Percentiles rank a stretch among this genome's conserved stretches.
Evolutionary conservation across 208 protist genomes (phyloP).

Genomic region (Acanthamoeba polyphaga): DNA sequence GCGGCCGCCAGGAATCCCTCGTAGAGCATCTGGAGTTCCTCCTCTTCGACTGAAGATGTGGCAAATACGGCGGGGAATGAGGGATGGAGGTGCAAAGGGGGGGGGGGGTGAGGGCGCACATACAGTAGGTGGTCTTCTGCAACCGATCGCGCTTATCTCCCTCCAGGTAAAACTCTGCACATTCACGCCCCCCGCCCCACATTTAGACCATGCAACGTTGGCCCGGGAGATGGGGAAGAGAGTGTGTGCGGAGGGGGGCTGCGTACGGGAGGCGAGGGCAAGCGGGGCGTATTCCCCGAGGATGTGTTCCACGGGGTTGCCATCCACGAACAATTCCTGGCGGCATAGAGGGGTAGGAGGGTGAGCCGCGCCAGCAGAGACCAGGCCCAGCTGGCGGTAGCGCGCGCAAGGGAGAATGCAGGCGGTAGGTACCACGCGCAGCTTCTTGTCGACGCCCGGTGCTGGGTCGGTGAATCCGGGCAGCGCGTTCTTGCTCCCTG

Average conservation of each 20-base stretch:
- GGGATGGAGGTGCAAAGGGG: background rate
- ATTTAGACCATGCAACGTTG: too few species aligned
- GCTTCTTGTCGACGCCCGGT: background rate
- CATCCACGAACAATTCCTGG: background rate
- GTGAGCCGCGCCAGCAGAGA: background rate
- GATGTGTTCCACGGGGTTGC: background rate
- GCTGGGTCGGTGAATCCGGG: background rate
- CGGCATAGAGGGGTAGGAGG: background rate
- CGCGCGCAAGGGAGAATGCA: too few species aligned
- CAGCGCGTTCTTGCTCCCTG: conserved; percentile 41
- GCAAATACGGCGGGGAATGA: background rate
- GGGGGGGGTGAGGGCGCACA: background rate
- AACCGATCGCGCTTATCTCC: background rate
- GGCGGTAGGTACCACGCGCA: background rate
- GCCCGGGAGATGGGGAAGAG: too few species aligned
- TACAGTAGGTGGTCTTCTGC: background rate
- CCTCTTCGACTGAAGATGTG: background rate
- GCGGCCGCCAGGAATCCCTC: background rate
- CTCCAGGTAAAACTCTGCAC: background rate
- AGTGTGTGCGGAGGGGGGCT: too few species aligned
- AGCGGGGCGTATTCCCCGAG: background rate
- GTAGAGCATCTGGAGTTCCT: conserved; percentile 23
- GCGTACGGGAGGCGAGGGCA: background rate
- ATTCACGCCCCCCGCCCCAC: too few species aligned
- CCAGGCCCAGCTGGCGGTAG: too few species aligned